phyloP scores from a whole-genome alignment of 2,329 filamentous ascomycete genomes.

The Myriosclerotinia duriaeana region DNA sequence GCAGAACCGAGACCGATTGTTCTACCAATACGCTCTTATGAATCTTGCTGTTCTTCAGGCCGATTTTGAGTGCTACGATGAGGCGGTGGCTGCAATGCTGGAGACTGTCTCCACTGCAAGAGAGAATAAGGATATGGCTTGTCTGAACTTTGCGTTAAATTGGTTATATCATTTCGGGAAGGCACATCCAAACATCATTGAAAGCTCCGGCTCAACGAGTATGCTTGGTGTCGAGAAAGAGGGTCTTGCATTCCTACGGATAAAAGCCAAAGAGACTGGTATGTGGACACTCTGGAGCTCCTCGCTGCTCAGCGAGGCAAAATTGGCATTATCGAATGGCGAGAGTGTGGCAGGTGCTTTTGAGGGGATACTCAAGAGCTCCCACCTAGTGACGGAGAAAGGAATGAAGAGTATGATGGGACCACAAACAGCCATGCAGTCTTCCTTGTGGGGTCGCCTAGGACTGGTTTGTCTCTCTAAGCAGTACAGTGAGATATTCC shows the following conservation, averaged over 20 bases:
- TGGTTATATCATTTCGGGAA: slow-evolving; percentile 97
- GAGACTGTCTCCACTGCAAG: slow-evolving; percentile 93
- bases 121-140: slow-evolving; percentile 88
- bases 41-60: slow-evolving; percentile 92
- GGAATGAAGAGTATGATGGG: slow-evolving; percentile 72
- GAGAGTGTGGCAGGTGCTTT: slow-evolving; percentile 63
- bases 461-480: slow-evolving; percentile 59
- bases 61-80: slow-evolving; percentile 87
- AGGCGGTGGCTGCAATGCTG: slow-evolving; percentile 91
- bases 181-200: slow-evolving; percentile 74
- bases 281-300: slow-evolving; percentile 85
- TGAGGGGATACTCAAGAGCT: slow-evolving; percentile 78
- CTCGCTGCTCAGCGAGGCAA: slow-evolving; percentile 81
- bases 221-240: slow-evolving; percentile 78
- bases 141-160: slow-evolving; percentile 90
- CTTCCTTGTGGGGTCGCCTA: slow-evolving; percentile 73
- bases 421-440: slow-evolving; percentile 69
- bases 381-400: slow-evolving; percentile 76
- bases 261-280: slow-evolving; percentile 80
- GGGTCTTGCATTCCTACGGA: slow-evolving; percentile 77
- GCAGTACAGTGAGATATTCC: slow-evolving; percentile 69
- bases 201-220: slow-evolving; percentile 66
- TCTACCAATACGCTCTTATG: slow-evolving; percentile 92
- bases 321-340: slow-evolving; percentile 71
- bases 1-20: slow-evolving; percentile 76